A percentile compares a stretch with the other conserved stretches of the same genome.
Evolutionary conservation across 192 early-diverging fungal species (phyloP).

Genomic region (Entomortierella chlamydospora): DNA sequence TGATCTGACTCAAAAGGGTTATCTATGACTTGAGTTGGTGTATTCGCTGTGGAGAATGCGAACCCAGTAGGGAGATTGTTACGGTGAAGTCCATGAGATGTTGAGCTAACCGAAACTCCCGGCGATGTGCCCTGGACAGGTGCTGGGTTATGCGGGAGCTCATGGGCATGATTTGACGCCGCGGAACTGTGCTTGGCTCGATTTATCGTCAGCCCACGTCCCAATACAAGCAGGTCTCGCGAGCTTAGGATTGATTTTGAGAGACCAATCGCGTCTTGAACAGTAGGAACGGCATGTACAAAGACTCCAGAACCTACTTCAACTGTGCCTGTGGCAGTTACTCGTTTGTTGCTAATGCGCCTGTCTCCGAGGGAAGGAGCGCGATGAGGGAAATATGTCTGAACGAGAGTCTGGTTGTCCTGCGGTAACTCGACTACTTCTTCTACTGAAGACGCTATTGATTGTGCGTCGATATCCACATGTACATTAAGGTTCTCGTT

Average conservation of each 20-base stretch:
- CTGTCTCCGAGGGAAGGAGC: slow-evolving; percentile 5
- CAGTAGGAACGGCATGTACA: slow-evolving; percentile 40
- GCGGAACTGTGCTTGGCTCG: slow-evolving; percentile 8
- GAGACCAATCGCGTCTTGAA: slow-evolving; percentile 53
- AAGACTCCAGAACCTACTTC: slow-evolving; percentile 36
- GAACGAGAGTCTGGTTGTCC: slow-evolving; percentile 23
- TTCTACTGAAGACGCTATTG: slow-evolving; percentile 9
- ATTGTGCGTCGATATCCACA: slow-evolving; percentile 17
- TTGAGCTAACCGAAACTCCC: slow-evolving; percentile 2
- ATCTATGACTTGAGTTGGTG: slow-evolving; percentile 17
- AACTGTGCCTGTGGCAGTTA: slow-evolving; percentile 1
- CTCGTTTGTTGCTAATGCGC: slow-evolving; percentile 2
- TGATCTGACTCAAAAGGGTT: slow-evolving; percentile 27
- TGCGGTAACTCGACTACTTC: slow-evolving; percentile 9
- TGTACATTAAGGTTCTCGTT: neutral
- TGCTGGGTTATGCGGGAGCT: neutral
- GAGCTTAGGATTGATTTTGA: slow-evolving; percentile 49
- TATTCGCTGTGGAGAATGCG: neutral
- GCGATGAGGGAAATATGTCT: slow-evolving; percentile 29
- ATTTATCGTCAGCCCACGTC: slow-evolving; percentile 39
- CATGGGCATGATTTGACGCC: slow-evolving; percentile 2
- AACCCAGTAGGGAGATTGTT: slow-evolving; percentile 22
- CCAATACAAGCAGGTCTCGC: slow-evolving; percentile 63
- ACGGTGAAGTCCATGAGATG: slow-evolving; percentile 20
- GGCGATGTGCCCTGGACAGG: slow-evolving; percentile 7